These are phyloP conservation scores for Polytrichum formosum DNA, from an alignment of 225 moss, liverwort and hornwort species.

Conservation along the genomic window DNA sequence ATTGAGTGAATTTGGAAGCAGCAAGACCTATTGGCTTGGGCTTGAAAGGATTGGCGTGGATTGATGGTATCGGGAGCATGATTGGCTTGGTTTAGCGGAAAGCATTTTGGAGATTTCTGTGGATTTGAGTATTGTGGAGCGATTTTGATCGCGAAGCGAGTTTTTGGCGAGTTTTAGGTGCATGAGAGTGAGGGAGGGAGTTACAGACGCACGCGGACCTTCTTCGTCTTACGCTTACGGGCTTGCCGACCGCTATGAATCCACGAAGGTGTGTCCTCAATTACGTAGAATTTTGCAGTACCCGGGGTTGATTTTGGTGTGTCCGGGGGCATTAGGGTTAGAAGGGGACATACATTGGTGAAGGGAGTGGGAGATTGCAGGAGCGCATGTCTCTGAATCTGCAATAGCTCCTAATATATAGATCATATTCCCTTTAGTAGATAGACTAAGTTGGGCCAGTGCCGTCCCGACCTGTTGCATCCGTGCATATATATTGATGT, in stretches of 20 bases:
- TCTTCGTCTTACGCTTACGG: background rate
- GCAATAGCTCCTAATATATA: background rate
- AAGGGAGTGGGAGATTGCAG: background rate
- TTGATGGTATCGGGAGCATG: too few species aligned
- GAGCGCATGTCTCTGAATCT: too few species aligned
- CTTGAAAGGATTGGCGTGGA: too few species aligned
- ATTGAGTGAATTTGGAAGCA: too few species aligned
- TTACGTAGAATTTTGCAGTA: background rate
- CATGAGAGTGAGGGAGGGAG: constrained; percentile 5
- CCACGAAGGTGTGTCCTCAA: constrained; percentile 5
- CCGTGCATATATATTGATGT: too few species aligned
- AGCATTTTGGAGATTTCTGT: too few species aligned
- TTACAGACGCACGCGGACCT: constrained; percentile 6
- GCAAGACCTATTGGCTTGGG: too few species aligned
- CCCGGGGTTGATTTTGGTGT: background rate
- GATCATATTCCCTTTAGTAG: background rate
- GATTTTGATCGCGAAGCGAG: too few species aligned
- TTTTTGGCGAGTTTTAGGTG: background rate
- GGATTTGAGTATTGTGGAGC: too few species aligned
- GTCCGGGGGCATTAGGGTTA: background rate
- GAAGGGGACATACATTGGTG: background rate
- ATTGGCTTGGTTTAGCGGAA: too few species aligned
- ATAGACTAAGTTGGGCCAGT: background rate
- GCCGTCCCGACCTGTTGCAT: too few species aligned
- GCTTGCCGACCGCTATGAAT: constrained; percentile 6